phyloP scores from a whole-genome alignment of 176 grass and related monocot species.

The Hordeum marinum region DNA sequence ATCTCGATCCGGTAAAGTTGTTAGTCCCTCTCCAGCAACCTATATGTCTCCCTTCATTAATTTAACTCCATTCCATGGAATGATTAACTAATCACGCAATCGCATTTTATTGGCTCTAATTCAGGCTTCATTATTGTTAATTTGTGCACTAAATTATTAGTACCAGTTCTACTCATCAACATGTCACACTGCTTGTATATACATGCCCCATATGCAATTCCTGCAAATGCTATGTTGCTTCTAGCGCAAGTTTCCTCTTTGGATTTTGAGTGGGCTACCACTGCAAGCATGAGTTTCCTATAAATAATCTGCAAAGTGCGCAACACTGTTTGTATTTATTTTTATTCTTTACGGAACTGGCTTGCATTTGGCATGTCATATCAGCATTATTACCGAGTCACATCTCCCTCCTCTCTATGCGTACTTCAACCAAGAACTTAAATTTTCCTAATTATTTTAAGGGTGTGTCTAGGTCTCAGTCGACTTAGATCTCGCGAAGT shows the following conservation, averaged over 20 bases:
- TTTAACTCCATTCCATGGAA: background rate
- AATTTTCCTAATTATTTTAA: no score
- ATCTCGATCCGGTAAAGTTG: background rate
- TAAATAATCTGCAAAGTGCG: background rate
- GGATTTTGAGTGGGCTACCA: background rate
- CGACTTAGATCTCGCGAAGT: no score
- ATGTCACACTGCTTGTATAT: background rate
- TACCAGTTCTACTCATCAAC: background rate
- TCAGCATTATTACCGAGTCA: background rate
- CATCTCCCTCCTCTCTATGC: background rate
- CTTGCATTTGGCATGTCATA: background rate
- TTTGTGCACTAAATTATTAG: background rate
- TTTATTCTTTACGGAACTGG: background rate
- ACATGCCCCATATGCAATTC: background rate
- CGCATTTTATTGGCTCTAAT: background rate
- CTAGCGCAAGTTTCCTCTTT: background rate
- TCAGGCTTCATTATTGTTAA: background rate
- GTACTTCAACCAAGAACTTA: background rate
- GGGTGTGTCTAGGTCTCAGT: no score
- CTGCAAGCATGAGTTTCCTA: background rate
- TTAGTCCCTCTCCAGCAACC: conserved; percentile 12
- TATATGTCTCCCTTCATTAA: background rate
- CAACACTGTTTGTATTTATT: background rate
- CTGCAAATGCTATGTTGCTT: background rate
- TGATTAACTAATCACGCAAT: conserved; percentile 24